phyloP scores from a whole-genome alignment of 1,284 basidiomycete species.

The Chalciporus sp. region DNA sequence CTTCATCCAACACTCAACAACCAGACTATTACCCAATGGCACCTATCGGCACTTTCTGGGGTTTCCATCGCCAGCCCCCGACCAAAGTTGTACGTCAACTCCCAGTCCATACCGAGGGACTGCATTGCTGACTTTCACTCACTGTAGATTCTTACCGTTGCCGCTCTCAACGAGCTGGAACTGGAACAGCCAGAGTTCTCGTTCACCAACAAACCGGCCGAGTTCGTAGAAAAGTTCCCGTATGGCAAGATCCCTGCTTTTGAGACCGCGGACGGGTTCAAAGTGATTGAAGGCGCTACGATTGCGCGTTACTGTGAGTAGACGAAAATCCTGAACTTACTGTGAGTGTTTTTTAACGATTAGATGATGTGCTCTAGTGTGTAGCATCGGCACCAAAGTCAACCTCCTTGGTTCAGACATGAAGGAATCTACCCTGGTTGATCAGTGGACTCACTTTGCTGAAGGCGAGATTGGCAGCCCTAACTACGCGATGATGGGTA shows the following conservation, averaged over 20 bases:
- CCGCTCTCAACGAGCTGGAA: constrained; percentile 16
- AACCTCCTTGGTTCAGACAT: constrained; percentile 46
- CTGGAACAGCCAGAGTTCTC: constrained; percentile 9
- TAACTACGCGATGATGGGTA: not conserved
- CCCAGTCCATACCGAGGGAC: no score
- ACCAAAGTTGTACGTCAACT: not conserved
- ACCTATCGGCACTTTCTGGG: constrained; percentile 6
- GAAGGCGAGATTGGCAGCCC: constrained; percentile 43
- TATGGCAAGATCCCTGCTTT: constrained; percentile 54
- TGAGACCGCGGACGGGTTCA: constrained; percentile 50
- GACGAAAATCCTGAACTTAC: no score
- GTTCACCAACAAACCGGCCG: constrained; percentile 38
- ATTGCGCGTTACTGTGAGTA: constrained; percentile 56
- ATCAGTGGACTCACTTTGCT: constrained; percentile 53
- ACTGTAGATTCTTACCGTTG: constrained; percentile 10
- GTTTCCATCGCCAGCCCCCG: constrained; percentile 3
- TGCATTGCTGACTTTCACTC: no score
- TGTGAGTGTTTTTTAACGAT: no score
- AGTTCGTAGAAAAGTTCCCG: constrained; percentile 47
- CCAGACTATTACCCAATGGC: not conserved
- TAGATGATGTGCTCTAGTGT: constrained; percentile 36
- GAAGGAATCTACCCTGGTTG: constrained; percentile 48
- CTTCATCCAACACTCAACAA: no score
- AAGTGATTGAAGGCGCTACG: constrained; percentile 51
- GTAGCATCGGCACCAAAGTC: constrained; percentile 46